Percentiles rank a stretch among this genome's conserved stretches.
phyloP scores from a whole-genome alignment of 352 stramenopile genomes.

The Elongisporangium undulatum region DNA sequence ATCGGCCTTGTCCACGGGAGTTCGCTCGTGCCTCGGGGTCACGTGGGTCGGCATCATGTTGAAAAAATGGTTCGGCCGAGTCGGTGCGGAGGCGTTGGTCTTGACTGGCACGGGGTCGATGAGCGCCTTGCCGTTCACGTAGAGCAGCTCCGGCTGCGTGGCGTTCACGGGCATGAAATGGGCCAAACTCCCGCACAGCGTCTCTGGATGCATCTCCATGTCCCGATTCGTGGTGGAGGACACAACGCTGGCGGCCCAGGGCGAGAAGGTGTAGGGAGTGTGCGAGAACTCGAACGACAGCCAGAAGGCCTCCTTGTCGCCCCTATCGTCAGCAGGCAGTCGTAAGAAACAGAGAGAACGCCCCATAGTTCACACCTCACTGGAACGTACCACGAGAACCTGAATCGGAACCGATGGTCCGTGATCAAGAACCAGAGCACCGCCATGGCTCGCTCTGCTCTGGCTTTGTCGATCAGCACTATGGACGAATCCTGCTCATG shows the following conservation, averaged over 20 bases:
- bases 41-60: slow-evolving; percentile 36
- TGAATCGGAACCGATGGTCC: neutral
- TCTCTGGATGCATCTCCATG: slow-evolving; percentile 7
- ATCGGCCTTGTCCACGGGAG: slow-evolving; percentile 1
- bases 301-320: slow-evolving; percentile 20
- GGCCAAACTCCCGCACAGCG: slow-evolving; percentile 12
- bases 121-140: slow-evolving; percentile 53
- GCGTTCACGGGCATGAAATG: slow-evolving; percentile 13
- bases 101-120: slow-evolving; percentile 32
- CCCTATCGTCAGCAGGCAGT: neutral
- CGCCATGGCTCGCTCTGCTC: slow-evolving; percentile 1
- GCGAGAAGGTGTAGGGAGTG: slow-evolving; percentile 13
- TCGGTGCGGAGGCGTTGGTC: slow-evolving; percentile 15
- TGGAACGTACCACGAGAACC: slow-evolving; percentile 3
- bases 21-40: slow-evolving; percentile 28
- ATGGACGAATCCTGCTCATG: slow-evolving; percentile 19
- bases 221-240: slow-evolving; percentile 9
- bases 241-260: slow-evolving; percentile 10
- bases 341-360: no score
- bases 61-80: slow-evolving; percentile 30
- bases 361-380: no score
- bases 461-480: slow-evolving; percentile 11
- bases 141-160: slow-evolving; percentile 33
- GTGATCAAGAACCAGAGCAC: slow-evolving; percentile 5
- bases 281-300: slow-evolving; percentile 10